phyloP scores from a whole-genome alignment of 371 early-diverging fungal species.

The Neoconidiobolus thromboides region DNA sequence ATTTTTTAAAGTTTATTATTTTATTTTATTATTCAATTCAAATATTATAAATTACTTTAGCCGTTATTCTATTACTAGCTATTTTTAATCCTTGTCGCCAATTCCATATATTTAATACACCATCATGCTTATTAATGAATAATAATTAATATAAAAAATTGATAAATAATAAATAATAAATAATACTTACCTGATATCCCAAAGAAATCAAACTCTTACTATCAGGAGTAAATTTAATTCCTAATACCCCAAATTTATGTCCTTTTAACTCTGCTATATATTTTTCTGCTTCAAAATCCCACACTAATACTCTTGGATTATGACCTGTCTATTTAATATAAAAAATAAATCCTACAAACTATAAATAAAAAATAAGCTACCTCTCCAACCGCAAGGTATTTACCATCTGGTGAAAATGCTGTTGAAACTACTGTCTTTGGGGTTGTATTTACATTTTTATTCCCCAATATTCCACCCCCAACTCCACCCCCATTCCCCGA shows the following conservation, averaged over 20 bases:
- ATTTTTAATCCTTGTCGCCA: conserved; percentile 46
- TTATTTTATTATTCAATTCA: neutral
- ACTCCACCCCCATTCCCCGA: neutral
- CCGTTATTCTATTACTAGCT: conserved; percentile 46
- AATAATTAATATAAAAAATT: neutral
- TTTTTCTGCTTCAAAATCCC: conserved; percentile 33
- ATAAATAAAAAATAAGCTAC: conserved; percentile 16
- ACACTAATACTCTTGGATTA: conserved; percentile 57
- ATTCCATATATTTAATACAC: conserved; percentile 63
- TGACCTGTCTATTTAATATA: conserved; percentile 42
- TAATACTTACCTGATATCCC: conserved; percentile 45
- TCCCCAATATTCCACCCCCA: conserved; percentile 7
- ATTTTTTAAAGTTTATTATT: neutral
- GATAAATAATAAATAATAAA: conserved; percentile 3
- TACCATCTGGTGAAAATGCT: conserved; percentile 56
- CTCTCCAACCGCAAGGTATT: conserved; percentile 62
- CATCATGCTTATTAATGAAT: conserved; percentile 39
- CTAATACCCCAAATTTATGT: conserved; percentile 62
- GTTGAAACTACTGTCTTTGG: conserved; percentile 21
- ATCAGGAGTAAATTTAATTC: conserved; percentile 54
- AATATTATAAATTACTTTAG: conserved; percentile 23
- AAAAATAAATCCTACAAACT: neutral
- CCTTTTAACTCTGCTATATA: conserved; percentile 43
- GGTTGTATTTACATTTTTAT: too few species aligned
- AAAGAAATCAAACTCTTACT: conserved; percentile 49